Base-by-base conservation (phyloP, 148 eudicot genomes). In the Nepenthes mirabilis region DNA sequence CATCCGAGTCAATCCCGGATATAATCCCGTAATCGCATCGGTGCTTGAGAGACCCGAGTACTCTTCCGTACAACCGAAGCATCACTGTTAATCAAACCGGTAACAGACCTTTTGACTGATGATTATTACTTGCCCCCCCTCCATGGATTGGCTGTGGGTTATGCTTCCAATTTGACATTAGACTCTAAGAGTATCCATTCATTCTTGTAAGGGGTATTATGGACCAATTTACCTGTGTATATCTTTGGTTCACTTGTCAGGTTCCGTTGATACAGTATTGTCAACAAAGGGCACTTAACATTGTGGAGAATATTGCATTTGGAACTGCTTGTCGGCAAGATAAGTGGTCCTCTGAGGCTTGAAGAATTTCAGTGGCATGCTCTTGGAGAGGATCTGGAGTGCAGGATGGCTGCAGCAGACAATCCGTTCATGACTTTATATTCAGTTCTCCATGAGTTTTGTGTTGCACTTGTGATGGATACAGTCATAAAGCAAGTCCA, bases 301-400 rank as follows among this genome's bases (percentile, higher is more conserved):
- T 72, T 89, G 77, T 94, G 99, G 99, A 84, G 99, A 72, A 89
- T 94, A 82, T 83, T 94, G 65, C 97, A 94, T 72, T 58, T 94
- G 79, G 99, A 89, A 73, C 71, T 94, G 74, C 99, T 94, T 80
- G 97, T 94, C 74, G 99, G 99, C 70, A 95, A 86, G 81, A 82
- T 69, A 80, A 83, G 70, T 76, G 99, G 99, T 48, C 73, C 72
- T 34, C 75, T 89, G 66, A 89, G 90, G 78, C 80, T 94, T 57
- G 95, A 89, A 73, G 95, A 82, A 74, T 67, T 65, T 33, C 80
- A 95, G 9, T 74, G 95, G 62, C 83, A 80, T 78, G 86, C 70
- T 63, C 79, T 94, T 61, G 99, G 99, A 56, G 99, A 94, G 78
- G 97, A 94, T 76, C 70, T 94, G 60, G 99, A 94, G 69, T 86